Evolutionary conservation across 495 filamentous ascomycete species (phyloP).

Genomic region (Corynascus novoguineensis): DNA sequence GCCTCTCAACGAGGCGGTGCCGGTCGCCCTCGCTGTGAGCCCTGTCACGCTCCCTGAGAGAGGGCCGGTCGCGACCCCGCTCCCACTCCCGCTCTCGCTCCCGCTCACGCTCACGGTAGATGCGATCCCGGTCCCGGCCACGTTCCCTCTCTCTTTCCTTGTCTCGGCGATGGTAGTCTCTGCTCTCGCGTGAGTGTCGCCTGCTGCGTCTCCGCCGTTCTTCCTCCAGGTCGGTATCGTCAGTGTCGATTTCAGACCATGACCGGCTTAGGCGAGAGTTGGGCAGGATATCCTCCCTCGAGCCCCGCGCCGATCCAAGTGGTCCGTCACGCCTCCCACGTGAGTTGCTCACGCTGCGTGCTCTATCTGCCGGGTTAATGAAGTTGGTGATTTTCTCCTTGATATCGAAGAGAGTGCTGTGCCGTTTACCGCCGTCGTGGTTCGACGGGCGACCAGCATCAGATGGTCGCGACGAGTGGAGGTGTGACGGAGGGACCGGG

Average conservation of each 20-base stretch:
- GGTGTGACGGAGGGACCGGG: slow-evolving; percentile 13
- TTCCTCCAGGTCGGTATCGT: slow-evolving; percentile 20
- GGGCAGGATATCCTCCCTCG: slow-evolving; percentile 12
- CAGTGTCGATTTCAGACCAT: slow-evolving; percentile 23
- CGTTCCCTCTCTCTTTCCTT: slow-evolving; percentile 19
- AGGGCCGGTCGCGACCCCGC: slow-evolving; percentile 1
- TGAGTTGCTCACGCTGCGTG: slow-evolving; percentile 25
- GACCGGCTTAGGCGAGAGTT: slow-evolving; percentile 19
- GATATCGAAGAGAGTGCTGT: slow-evolving; percentile 18
- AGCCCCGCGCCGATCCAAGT: slow-evolving; percentile 1
- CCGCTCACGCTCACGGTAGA: slow-evolving; percentile 12
- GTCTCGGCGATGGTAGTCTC: slow-evolving; percentile 11
- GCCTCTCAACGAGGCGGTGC: slow-evolving; percentile 9
- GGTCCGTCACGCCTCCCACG: slow-evolving; percentile 18
- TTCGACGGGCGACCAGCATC: neutral
- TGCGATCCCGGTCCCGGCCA: slow-evolving; percentile 11
- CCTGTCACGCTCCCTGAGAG: slow-evolving; percentile 15
- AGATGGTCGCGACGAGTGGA: slow-evolving; percentile 9
- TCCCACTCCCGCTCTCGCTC: slow-evolving; percentile 5
- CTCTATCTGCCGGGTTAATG: slow-evolving; percentile 16
- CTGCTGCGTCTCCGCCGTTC: slow-evolving; percentile 12
- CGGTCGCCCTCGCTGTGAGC: slow-evolving; percentile 19
- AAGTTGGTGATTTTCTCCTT: slow-evolving; percentile 24
- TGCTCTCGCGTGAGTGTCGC: slow-evolving; percentile 10
- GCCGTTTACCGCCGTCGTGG: slow-evolving; percentile 18